Percentiles rank a stretch among this genome's conserved stretches.
Conservation (phyloP, 2,329 filamentous ascomycete genomes). For the Diaporthe ampelina region DNA sequence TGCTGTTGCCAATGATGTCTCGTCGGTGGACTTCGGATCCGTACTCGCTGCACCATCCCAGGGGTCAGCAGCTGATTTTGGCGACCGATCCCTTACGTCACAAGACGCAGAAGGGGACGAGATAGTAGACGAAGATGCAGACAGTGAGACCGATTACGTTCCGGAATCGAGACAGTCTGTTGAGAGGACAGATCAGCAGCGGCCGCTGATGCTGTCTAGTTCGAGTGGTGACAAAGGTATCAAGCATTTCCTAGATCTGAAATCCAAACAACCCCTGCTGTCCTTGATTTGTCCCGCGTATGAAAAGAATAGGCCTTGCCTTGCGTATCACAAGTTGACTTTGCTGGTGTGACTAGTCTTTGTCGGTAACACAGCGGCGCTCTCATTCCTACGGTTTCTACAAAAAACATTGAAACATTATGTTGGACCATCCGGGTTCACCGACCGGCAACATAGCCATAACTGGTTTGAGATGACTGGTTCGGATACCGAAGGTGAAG, state of each 20-base stretch:
- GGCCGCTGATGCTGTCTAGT: conserved; percentile 33
- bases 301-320: neutral
- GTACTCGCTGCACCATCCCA: neutral
- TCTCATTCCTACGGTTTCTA: conserved; percentile 37
- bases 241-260: neutral
- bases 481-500: conserved; percentile 13
- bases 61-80: neutral
- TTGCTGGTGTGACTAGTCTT: conserved; percentile 22
- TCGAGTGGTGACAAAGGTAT: conserved; percentile 38
- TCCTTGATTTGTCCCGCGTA: neutral
- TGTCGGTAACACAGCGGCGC: conserved; percentile 38
- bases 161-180: conserved; percentile 24
- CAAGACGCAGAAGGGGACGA: neutral
- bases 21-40: neutral
- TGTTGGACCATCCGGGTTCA: conserved; percentile 37
- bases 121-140: conserved; percentile 9
- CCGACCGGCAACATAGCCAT: conserved; percentile 33
- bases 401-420: conserved; percentile 37
- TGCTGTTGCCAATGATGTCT: neutral
- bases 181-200: conserved; percentile 16
- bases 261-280: neutral
- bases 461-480: conserved; percentile 33
- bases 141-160: conserved; percentile 34
- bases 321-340: neutral
- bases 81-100: neutral